Conservation (phyloP, 208 protist genomes). For the Angomonas ambiguus region DNA sequence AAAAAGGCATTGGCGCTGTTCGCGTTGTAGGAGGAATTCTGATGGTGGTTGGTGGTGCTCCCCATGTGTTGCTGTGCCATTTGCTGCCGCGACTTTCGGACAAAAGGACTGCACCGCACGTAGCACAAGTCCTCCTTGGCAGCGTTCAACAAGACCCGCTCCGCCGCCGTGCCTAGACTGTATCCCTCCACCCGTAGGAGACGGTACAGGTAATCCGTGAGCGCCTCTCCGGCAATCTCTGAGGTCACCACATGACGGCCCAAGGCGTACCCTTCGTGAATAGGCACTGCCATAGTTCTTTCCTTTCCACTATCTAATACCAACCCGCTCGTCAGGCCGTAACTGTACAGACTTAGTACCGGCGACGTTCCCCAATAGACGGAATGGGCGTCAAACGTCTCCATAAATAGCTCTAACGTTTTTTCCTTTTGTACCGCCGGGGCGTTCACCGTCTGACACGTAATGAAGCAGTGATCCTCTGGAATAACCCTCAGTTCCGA, state of each 20-base stretch:
- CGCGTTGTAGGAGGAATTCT: conserved; percentile 9
- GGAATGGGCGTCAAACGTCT: conserved; percentile 91
- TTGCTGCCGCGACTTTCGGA: not conserved
- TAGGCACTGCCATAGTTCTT: conserved; percentile 75
- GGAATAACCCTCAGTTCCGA: conserved; percentile 85
- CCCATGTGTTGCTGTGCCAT: not conserved
- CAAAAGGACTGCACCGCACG: conserved; percentile 31
- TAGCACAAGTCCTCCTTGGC: conserved; percentile 93
- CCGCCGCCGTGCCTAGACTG: conserved; percentile 86
- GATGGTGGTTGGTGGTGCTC: not conserved
- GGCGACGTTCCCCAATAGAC: conserved; percentile 89
- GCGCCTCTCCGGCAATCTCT: conserved; percentile 58
- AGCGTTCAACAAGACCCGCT: conserved; percentile 75
- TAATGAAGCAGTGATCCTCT: conserved; percentile 88
- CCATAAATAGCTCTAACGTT: conserved; percentile 92
- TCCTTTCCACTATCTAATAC: conserved; percentile 92
- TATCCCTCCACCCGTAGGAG: conserved; percentile 77
- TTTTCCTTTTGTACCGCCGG: conserved; percentile 79
- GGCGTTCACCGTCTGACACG: conserved; percentile 85
- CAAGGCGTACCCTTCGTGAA: conserved; percentile 93
- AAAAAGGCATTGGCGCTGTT: not conserved
- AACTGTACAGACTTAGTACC: conserved; percentile 92
- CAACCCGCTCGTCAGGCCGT: conserved; percentile 91
- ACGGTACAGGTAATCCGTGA: conserved; percentile 82
- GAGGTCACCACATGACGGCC: conserved; percentile 77